Evolutionary conservation across 1,139 yeast species (phyloP).

Genomic region (Diutina mesorugosa): DNA sequence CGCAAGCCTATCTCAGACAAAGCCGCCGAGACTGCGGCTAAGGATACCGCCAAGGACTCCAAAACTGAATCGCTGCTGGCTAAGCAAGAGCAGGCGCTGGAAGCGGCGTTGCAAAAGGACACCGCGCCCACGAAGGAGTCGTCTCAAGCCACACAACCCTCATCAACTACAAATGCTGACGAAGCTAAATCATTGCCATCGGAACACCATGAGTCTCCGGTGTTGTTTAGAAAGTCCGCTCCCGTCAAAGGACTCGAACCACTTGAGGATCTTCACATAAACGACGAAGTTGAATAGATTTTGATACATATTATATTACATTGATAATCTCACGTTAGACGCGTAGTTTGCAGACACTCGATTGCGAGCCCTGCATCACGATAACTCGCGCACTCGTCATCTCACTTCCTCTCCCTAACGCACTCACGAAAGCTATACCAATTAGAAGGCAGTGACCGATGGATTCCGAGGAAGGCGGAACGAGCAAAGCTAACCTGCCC

Average conservation of each 20-base stretch:
- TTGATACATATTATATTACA: not conserved
- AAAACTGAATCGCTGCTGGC: not conserved
- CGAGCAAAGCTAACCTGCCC: not conserved
- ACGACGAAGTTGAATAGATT: not conserved
- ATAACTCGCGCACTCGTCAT: not conserved
- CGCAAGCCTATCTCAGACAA: not conserved
- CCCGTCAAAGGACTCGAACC: not conserved
- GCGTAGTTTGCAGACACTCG: not conserved
- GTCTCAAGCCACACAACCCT: not conserved
- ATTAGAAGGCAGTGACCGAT: not conserved
- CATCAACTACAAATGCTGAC: not conserved
- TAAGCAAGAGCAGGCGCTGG: not conserved
- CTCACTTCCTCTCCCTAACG: not conserved
- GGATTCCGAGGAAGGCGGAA: slow-evolving; percentile 1
- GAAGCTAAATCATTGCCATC: not conserved
- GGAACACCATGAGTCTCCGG: not conserved
- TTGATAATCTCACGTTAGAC: not conserved
- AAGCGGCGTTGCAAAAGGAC: not conserved
- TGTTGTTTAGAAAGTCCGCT: not conserved
- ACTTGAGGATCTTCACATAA: not conserved
- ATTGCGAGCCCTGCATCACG: not conserved
- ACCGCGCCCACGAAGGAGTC: not conserved
- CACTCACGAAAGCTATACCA: no score
- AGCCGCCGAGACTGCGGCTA: not conserved
- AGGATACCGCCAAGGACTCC: no score